phyloP scores from a whole-genome alignment of 257 asterid species.

The Ocimum tenuiflorum region DNA sequence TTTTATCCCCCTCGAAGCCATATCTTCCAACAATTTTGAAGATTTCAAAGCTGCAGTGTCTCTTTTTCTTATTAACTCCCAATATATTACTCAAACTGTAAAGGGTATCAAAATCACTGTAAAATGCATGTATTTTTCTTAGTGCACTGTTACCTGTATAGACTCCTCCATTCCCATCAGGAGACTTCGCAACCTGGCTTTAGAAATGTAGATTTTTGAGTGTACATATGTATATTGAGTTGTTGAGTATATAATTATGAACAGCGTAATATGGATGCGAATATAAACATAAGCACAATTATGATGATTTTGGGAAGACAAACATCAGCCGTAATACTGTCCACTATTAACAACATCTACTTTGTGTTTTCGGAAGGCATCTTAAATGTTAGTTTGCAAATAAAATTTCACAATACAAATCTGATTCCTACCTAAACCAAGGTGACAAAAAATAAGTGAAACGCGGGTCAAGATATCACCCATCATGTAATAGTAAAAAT shows the following conservation, averaged over 20 bases:
- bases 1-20: conserved; percentile 79
- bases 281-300: neutral
- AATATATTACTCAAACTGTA: neutral
- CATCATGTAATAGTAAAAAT: neutral
- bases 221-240: no score
- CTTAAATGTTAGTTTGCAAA: neutral
- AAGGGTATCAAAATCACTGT: conserved; percentile 3
- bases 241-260: conserved; percentile 4
- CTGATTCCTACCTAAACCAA: neutral
- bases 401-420: neutral
- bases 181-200: conserved; percentile 89
- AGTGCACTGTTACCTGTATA: conserved; percentile 60
- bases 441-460: conserved; percentile 1
- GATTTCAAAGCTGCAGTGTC: conserved; percentile 62
- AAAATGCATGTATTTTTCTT: conserved; percentile 2
- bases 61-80: conserved; percentile 15
- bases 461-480: neutral
- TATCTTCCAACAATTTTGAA: conserved; percentile 78
- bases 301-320: neutral
- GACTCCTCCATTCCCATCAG: conserved; percentile 98
- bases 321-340: conserved; percentile 7
- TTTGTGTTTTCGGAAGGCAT: neutral
- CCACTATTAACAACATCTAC: neutral
- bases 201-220: conserved; percentile 27
- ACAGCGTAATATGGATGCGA: no score